Percentiles rank a stretch among this genome's conserved stretches.
Evolutionary conservation across 805 yeast genomes (phyloP).

Genomic region (Komagataella populi): DNA sequence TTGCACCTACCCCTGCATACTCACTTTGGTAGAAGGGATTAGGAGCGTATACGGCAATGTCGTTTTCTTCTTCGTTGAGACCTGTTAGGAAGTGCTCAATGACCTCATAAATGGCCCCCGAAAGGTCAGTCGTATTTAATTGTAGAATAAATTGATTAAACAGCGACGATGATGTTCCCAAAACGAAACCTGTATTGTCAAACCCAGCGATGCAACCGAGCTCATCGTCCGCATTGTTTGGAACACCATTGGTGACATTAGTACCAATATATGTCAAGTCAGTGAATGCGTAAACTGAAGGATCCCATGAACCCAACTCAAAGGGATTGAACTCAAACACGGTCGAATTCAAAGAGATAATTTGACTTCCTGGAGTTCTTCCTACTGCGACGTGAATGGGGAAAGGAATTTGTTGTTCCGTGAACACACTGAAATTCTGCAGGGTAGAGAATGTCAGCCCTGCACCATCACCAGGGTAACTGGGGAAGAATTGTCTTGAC

Average conservation of each 20-base stretch:
- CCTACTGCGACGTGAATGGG: constrained; percentile 31
- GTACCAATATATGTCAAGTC: constrained; percentile 43
- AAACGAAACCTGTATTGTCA: constrained; percentile 70
- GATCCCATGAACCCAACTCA: constrained; percentile 62
- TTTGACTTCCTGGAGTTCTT: constrained; percentile 19
- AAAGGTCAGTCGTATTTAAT: constrained; percentile 37
- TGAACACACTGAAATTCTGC: constrained; percentile 18
- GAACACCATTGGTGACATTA: constrained; percentile 25
- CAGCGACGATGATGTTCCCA: constrained; percentile 75
- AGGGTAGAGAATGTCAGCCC: constrained; percentile 29
- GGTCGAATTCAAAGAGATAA: constrained; percentile 13
- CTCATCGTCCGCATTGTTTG: constrained; percentile 13
- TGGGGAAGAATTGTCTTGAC: constrained; percentile 43
- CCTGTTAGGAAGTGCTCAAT: constrained; percentile 30
- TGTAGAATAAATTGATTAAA: constrained; percentile 56
- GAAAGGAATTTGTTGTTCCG: constrained; percentile 34
- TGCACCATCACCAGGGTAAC: constrained; percentile 17
- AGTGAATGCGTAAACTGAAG: constrained; percentile 28
- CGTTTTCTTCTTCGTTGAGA: constrained; percentile 33
- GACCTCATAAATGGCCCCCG: constrained; percentile 31
- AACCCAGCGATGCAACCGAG: constrained; percentile 47
- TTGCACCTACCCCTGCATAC: constrained; percentile 20
- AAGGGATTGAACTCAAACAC: constrained; percentile 48
- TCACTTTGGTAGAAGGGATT: constrained; percentile 48
- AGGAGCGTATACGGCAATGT: constrained; percentile 59